These are phyloP conservation scores for Lyophyllum decastes DNA, from an alignment of 768 basidiomycete species.

Conservation along the genomic window DNA sequence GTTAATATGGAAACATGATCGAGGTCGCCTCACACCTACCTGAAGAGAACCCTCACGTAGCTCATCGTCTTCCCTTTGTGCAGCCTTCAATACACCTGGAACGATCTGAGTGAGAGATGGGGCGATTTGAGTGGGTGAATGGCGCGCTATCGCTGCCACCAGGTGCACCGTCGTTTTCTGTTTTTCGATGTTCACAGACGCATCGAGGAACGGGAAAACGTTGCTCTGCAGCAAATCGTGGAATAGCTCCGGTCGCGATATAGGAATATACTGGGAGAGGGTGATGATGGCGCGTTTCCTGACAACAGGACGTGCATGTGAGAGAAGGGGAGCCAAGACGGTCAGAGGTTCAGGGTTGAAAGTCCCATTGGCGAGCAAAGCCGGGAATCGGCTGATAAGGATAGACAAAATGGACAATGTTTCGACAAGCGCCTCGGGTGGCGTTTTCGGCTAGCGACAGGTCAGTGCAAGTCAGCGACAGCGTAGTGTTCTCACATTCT, in stretches of 20 bases:
- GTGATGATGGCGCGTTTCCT: conserved; percentile 92
- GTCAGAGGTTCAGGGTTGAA: conserved; percentile 61
- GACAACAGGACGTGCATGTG: conserved; percentile 80
- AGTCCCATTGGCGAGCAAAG: conserved; percentile 55
- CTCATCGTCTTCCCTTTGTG: conserved; percentile 80
- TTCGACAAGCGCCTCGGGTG: conserved; percentile 82
- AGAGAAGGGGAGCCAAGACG: conserved; percentile 71
- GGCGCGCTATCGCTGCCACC: conserved; percentile 76
- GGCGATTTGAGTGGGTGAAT: conserved; percentile 68
- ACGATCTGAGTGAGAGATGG: conserved; percentile 63
- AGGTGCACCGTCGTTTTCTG: conserved; percentile 80
- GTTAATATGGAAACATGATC: not conserved
- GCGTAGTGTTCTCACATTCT: conserved; percentile 52
- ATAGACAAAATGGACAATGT: conserved; percentile 86
- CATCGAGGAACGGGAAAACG: conserved; percentile 59
- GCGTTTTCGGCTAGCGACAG: conserved; percentile 55
- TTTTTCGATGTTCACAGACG: conserved; percentile 59
- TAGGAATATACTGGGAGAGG: conserved; percentile 80
- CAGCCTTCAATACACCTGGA: conserved; percentile 69
- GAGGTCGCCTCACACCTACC: conserved; percentile 35
- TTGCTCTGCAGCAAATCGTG: conserved; percentile 56
- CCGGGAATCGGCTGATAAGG: conserved; percentile 82
- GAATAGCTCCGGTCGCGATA: conserved; percentile 65
- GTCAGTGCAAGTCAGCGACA: not conserved
- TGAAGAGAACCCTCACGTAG: conserved; percentile 79